A percentile compares a stretch with the other conserved stretches of the same genome.
These are phyloP conservation scores for Citrus reticulata DNA, from an alignment of 345 rosid species.

Conservation along the genomic window DNA sequence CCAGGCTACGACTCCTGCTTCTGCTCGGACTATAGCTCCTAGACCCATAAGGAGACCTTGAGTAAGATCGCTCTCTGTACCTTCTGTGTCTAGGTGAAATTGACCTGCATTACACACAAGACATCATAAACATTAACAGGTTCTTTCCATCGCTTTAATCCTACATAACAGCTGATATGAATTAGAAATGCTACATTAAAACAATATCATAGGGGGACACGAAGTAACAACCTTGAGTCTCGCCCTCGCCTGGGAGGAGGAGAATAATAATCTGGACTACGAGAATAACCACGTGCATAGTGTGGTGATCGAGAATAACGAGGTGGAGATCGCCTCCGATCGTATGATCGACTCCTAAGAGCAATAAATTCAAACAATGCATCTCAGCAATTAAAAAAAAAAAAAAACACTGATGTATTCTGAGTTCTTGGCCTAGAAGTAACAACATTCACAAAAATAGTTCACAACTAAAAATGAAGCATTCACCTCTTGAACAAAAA, in stretches of 20 bases:
- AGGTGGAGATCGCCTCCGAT: slow-evolving; percentile 46
- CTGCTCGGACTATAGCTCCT: slow-evolving; percentile 46
- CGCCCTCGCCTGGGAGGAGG: slow-evolving; percentile 33
- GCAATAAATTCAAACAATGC: neutral
- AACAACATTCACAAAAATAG: neutral
- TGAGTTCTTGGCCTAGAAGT: too few relatives aligned
- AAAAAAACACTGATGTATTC: neutral
- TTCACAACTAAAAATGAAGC: neutral
- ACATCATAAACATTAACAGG: neutral
- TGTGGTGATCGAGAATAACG: slow-evolving; percentile 53
- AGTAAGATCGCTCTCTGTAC: slow-evolving; percentile 41
- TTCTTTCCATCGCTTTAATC: neutral
- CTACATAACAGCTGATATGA: neutral
- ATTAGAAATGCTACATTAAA: neutral
- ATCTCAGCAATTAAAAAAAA: neutral
- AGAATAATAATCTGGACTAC: slow-evolving; percentile 42
- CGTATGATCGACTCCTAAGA: slow-evolving; percentile 40
- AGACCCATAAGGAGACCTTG: slow-evolving; percentile 45
- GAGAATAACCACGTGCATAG: slow-evolving; percentile 40
- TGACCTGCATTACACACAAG: slow-evolving; percentile 36
- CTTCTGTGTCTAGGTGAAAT: slow-evolving; percentile 53
- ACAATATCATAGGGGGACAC: neutral
- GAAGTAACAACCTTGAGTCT: slow-evolving; percentile 37
- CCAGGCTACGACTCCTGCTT: slow-evolving; percentile 35
- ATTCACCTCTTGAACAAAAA: neutral